Base-by-base conservation (phyloP, 257 asterid genomes). In the Agastache rugosa region DNA sequence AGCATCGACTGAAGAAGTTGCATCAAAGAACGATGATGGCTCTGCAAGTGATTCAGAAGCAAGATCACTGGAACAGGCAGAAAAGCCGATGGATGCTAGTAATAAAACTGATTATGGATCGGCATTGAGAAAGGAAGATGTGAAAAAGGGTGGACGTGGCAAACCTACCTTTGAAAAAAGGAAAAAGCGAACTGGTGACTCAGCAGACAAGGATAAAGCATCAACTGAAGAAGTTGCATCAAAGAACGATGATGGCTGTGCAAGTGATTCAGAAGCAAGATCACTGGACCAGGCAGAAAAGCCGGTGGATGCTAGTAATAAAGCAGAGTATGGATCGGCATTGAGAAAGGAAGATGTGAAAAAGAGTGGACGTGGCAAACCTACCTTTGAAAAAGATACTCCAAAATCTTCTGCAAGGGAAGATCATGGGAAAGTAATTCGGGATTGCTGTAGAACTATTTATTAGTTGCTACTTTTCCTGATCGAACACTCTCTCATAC, bases 341-440 rank as follows among this genome's bases (percentile, higher is more conserved):
- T 73, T 74, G 41, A 85, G 72, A 77, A 84, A 81, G 47, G 76
- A 79, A 71, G 88, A 56, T 72, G 63, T 78, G 48, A 87, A 76
- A 87, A 87, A 80, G 83, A 83, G 85, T 75, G 91, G 78, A 31
- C 91, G 82, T 17, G 79, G 74, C 55, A 89, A 87, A 84, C 83
- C 84, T 71, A 78, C 67, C 56, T 55, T 59, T 67, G 90, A 76
- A 62, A 87, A 84, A 77, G 81, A 82, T 44, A 75, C 71, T 37
- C 45, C 76, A 23, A 85, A 84, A 75, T 79, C 86, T 73, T 73
- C 85, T 75, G 75, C 80, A 42, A 81, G 63, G 71, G 86, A 84
- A 80, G 87, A 76, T 78, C 83, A 80, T 69, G 82, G 45, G 48
- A 82, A 85, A 67, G 96, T 89, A 88, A 67, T 76, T 34, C 39